Evolutionary conservation across 371 early-diverging fungal genomes (phyloP).

Genomic region (Syncephalastrum monosporum): DNA sequence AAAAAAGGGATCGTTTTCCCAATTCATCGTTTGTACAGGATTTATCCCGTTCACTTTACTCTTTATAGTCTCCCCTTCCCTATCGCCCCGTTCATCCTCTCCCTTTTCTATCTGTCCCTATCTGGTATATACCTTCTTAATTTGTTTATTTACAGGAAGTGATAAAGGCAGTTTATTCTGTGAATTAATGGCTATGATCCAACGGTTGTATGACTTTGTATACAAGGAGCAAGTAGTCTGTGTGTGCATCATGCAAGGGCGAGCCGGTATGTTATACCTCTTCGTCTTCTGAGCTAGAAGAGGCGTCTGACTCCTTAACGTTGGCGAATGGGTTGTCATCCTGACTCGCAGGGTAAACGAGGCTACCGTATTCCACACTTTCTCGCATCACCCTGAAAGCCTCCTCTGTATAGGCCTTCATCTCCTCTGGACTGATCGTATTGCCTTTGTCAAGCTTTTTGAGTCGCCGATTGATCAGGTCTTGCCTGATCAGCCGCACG

Average conservation of each 20-base stretch:
- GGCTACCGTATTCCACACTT: slow-evolving; percentile 51
- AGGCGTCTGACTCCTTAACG: too few relatives aligned
- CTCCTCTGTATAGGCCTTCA: slow-evolving; percentile 16
- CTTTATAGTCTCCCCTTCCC: slow-evolving; percentile 1
- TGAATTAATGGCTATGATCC: too few relatives aligned
- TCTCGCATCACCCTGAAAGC: slow-evolving; percentile 48
- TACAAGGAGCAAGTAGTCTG: too few relatives aligned
- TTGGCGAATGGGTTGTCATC: slow-evolving; percentile 9
- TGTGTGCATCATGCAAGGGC: too few relatives aligned
- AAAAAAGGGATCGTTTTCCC: slow-evolving; percentile 2
- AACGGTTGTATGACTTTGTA: too few relatives aligned
- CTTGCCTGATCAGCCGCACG: slow-evolving; percentile 53
- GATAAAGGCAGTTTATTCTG: too few relatives aligned
- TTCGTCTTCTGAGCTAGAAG: too few relatives aligned
- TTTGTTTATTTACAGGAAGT: too few relatives aligned
- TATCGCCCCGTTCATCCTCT: neutral
- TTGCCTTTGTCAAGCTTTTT: slow-evolving; percentile 4
- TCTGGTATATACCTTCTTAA: too few relatives aligned
- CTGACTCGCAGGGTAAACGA: slow-evolving; percentile 36
- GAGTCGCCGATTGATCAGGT: slow-evolving; percentile 17
- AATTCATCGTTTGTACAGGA: neutral
- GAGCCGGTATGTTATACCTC: too few relatives aligned
- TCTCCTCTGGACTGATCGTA: slow-evolving; percentile 2
- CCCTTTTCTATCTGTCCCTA: too few relatives aligned
- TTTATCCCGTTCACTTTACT: neutral